Conservation (phyloP, 164 flowering plant genomes). For the Magnolia sinica region DNA sequence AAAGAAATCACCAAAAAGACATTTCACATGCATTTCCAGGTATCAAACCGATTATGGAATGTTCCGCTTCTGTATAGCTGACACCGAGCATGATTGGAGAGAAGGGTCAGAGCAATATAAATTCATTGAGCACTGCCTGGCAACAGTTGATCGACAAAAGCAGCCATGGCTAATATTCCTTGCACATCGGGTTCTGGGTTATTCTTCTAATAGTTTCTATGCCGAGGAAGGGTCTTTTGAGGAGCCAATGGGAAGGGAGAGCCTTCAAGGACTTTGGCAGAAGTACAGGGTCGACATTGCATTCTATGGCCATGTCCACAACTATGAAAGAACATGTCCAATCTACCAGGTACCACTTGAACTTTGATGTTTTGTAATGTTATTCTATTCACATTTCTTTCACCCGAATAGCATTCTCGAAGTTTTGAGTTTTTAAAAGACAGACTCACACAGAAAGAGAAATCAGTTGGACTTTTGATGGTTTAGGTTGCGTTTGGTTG, state of each 20-base stretch:
- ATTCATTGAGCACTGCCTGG: conserved; percentile 80
- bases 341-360: conserved; percentile 60
- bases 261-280: conserved; percentile 92
- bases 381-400: background rate
- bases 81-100: conserved; percentile 95
- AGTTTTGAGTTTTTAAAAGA: too few species aligned
- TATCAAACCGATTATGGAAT: conserved; percentile 89
- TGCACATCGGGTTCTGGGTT: conserved; percentile 91
- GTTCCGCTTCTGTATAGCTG: conserved; percentile 89
- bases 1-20: background rate
- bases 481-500: too few species aligned
- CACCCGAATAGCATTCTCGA: too few species aligned
- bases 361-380: background rate
- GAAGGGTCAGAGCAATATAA: conserved; percentile 83
- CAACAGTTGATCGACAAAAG: conserved; percentile 78
- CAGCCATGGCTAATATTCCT: conserved; percentile 96
- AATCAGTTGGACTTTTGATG: too few species aligned
- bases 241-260: conserved; percentile 92
- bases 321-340: conserved; percentile 92
- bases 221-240: conserved; percentile 75
- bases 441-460: too few species aligned
- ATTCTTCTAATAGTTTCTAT: conserved; percentile 60
- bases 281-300: conserved; percentile 90
- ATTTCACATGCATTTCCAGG: conserved; percentile 36
- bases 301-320: conserved; percentile 87